Conservation (phyloP, 495 filamentous ascomycete genomes). For the Hyaloscypha finlandica region DNA sequence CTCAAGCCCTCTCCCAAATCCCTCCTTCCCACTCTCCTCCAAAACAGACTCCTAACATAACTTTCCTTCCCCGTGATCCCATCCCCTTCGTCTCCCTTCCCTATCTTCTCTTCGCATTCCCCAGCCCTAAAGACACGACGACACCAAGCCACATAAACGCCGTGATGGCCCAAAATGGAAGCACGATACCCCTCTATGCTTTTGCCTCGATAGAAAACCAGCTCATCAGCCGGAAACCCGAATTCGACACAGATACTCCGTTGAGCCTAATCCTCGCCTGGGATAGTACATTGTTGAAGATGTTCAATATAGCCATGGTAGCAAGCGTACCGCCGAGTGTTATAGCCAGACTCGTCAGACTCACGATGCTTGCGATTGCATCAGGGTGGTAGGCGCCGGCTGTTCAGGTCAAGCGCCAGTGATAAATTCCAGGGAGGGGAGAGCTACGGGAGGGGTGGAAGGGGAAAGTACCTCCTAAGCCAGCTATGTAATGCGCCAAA, state of each 20-base stretch:
- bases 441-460: background rate
- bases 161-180: conserved; percentile 9
- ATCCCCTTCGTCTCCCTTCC: conserved; percentile 14
- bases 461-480: conserved; percentile 42
- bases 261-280: conserved; percentile 21
- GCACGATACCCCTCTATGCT: conserved; percentile 14
- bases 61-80: conserved; percentile 6
- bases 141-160: conserved; percentile 19
- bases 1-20: background rate
- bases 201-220: conserved; percentile 3
- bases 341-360: conserved; percentile 50
- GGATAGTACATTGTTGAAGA: conserved; percentile 56
- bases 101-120: conserved; percentile 20
- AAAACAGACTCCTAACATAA: conserved; percentile 5
- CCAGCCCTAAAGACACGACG: background rate
- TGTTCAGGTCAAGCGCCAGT: conserved; percentile 20
- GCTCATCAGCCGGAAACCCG: conserved; percentile 9
- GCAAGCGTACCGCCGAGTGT: conserved; percentile 60
- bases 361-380: conserved; percentile 51
- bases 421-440: background rate
- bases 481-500: conserved; percentile 49
- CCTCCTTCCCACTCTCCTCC: conserved; percentile 1
- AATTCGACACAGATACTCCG: conserved; percentile 21
- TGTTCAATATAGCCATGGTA: conserved; percentile 59
- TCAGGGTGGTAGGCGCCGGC: conserved; percentile 57